Evolutionary conservation across 495 filamentous ascomycete species (phyloP), one percentile per base, ranked within the genome.

Genomic region (Pyronema omphalodes): DNA sequence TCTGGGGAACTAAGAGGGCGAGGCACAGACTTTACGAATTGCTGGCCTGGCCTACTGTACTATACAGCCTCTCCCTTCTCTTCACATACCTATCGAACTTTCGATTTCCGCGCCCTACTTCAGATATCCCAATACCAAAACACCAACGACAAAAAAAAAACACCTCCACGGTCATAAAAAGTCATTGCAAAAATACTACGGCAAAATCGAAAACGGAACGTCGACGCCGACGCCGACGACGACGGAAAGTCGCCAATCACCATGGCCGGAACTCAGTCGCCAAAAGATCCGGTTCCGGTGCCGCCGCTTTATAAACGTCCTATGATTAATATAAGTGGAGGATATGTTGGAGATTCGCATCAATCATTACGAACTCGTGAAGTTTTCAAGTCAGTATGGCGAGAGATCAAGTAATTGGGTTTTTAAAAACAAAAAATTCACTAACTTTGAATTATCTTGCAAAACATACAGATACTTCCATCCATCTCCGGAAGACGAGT

Each of bases 371-470:
- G 57, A 18, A 51, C 57, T 4, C 64, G 64, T 37, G 64, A 67
- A 45, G 56, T 67, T 19, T 67, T 67, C 56, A 66, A 63, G 64
- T 67, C 6, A 18, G 60, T 55, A n/a, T n/a, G n/a, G 6, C 45
- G 23, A 29, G 23, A 1, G 5, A 29, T 6, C 6, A 34, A 17
- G 33, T 0, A 7, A 7, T 33, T 9, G 3, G 40, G 34, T 36
- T n/a, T 47, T 19, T 9, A 19, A 11, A n/a, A 3, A n/a, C n/a
- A n/a, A 19, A 17, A 14, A 17, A 17, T 47, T 47, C 14, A 6
- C 9, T 47, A 17, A 17, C 12, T 14, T 7, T 14, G 44, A 3
- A 34, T 23, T 17, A 11, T 34, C 2, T 35, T 50, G 1, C 5
- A 41, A 41, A 35, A 54, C 17, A 33, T 49, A 17, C 37, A n/a